Base-by-base conservation (phyloP, 2,329 filamentous ascomycete species). In the Fusarium dlaminii region DNA sequence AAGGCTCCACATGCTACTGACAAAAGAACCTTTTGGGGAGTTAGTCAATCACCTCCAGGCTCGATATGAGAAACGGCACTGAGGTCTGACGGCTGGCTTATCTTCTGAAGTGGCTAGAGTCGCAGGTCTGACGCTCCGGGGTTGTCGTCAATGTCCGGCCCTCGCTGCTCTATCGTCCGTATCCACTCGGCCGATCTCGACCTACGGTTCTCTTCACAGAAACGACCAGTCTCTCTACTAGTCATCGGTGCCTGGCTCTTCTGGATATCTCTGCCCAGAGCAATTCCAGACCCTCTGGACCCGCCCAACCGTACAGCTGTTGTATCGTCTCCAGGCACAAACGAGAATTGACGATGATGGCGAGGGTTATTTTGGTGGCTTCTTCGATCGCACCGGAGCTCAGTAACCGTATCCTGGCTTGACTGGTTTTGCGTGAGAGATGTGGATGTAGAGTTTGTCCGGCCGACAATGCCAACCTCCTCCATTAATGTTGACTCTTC, bases 331-430 rank as follows among this genome's bases (percentile, higher is more conserved):
- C 77, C 79, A 29, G 73, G 71, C 32, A 78, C 75, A 57, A 80
- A 80, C 6, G 79, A 80, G 52, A 80, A 80, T 36, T 76, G 73
- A 56, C 79, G 76, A 48, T 63, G 73, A 57, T 80, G 75, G 22
- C 34, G 66, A 57, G 34, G 29, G 22, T 42, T 34, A 39, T 45
- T 52, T 40, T 37, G 46, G 12, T 62, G 58, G 49, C 27, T 45
- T 39, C 24, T 48, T n/a, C 45, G 30, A 32, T 24, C 52, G 14
- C 55, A 40, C 46, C 57, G 36, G 56, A 36, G 34, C 24, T 48
- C 64, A 43, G n/a, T 49, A 49, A 51, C 51, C 37, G 18, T 56
- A 36, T 58, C 57, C 12, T 49, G 34, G 51, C 39, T 48, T 52
- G 15, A 40, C 24, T 66, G 39, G 55, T 54, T 39, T n/a, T 49